A percentile compares a stretch with the other conserved stretches of the same genome.
These are phyloP conservation scores for Cichorium intybus DNA, from an alignment of 140 eudicot genomes.

Conservation along the genomic window DNA sequence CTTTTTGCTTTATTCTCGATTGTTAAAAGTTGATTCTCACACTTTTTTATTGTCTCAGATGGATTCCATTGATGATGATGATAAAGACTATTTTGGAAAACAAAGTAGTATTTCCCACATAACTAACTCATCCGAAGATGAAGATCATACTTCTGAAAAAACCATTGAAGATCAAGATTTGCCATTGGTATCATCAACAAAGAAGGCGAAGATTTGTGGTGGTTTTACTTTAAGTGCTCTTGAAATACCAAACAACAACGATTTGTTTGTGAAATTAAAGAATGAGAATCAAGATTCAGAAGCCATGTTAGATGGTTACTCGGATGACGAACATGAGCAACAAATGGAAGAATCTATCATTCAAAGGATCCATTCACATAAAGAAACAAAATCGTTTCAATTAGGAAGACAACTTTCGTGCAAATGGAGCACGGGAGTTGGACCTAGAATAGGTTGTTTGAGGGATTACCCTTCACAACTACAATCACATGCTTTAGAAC, in stretches of 20 bases:
- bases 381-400: constrained; percentile 54
- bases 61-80: constrained; percentile 65
- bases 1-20: constrained; percentile 1
- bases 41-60: constrained; percentile 39
- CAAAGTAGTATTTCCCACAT: constrained; percentile 23
- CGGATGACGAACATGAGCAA: constrained; percentile 32
- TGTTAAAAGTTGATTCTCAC: background rate
- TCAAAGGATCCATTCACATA: constrained; percentile 62
- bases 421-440: constrained; percentile 97
- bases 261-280: constrained; percentile 27
- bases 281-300: constrained; percentile 24
- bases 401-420: constrained; percentile 72
- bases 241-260: constrained; percentile 51
- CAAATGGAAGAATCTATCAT: constrained; percentile 40
- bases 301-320: constrained; percentile 39
- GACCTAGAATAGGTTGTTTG: constrained; percentile 90
- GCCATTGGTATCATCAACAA: constrained; percentile 9
- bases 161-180: constrained; percentile 14
- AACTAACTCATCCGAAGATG: constrained; percentile 74
- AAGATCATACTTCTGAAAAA: constrained; percentile 23
- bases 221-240: constrained; percentile 37
- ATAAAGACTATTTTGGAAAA: constrained; percentile 44
- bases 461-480: constrained; percentile 84
- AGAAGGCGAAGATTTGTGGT: constrained; percentile 9
- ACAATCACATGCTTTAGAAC: constrained; percentile 78